Conservation (phyloP, 352 stramenopile genomes). For the Peronospora tabacina region DNA sequence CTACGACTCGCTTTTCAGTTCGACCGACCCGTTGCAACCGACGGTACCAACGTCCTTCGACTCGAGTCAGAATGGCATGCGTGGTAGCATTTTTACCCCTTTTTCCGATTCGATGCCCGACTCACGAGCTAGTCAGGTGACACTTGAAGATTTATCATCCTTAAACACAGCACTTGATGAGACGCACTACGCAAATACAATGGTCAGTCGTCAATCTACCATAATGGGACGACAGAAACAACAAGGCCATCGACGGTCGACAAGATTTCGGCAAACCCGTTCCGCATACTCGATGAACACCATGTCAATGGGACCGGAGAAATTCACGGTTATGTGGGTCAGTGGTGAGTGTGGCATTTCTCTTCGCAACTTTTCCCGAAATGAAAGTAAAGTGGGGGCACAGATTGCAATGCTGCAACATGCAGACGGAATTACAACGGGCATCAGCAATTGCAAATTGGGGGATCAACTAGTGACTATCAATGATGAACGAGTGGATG, state of each 20-base stretch:
- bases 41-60: not conserved
- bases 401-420: conserved; percentile 79
- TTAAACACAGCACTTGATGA: conserved; percentile 17
- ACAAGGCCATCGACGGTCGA: conserved; percentile 7
- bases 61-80: conserved; percentile 21
- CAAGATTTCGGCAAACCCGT: conserved; percentile 5
- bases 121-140: conserved; percentile 26
- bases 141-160: conserved; percentile 21
- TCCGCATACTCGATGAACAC: conserved; percentile 11
- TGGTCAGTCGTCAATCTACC: conserved; percentile 29
- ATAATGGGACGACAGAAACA: conserved; percentile 26
- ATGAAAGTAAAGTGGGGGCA: conserved; percentile 57
- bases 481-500: conserved; percentile 61
- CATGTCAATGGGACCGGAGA: conserved; percentile 4
- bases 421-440: conserved; percentile 64
- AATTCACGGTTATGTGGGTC: conserved; percentile 77
- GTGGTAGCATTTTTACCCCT: conserved; percentile 37
- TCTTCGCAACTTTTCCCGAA: conserved; percentile 64
- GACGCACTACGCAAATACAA: conserved; percentile 21
- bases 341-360: conserved; percentile 81
- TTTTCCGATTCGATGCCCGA: conserved; percentile 30
- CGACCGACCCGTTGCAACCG: not conserved
- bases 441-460: conserved; percentile 67
- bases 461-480: conserved; percentile 69
- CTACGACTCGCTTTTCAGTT: conserved; percentile 43